phyloP scores from a whole-genome alignment of 2,329 filamentous ascomycete genomes.

The Exophiala spinifera region DNA sequence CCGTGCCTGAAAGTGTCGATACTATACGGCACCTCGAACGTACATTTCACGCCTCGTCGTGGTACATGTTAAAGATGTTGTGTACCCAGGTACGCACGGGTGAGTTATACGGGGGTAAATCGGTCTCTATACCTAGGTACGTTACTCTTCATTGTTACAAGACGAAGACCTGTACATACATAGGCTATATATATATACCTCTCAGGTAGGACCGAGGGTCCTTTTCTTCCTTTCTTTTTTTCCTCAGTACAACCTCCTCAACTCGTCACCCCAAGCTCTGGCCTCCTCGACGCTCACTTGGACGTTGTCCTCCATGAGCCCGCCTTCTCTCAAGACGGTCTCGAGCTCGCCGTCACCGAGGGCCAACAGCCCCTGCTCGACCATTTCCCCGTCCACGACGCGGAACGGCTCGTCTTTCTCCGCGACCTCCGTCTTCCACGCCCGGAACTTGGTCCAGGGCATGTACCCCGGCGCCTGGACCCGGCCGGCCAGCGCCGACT shows the following conservation, averaged over 20 bases:
- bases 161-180: too few species aligned
- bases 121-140: too few species aligned
- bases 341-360: conserved; percentile 58
- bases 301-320: conserved; percentile 15
- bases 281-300: conserved; percentile 25
- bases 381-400: conserved; percentile 88
- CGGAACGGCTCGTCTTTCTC: conserved; percentile 73
- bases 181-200: too few species aligned
- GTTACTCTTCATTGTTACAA: too few species aligned
- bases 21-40: too few species aligned
- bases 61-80: too few species aligned
- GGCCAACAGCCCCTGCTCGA: conserved; percentile 75
- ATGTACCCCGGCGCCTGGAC: conserved; percentile 70
- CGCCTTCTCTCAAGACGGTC: conserved; percentile 47
- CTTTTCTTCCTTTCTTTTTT: too few species aligned
- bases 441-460: conserved; percentile 75
- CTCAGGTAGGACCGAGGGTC: too few species aligned
- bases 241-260: conserved; percentile 28
- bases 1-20: too few species aligned
- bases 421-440: conserved; percentile 70
- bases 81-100: too few species aligned
- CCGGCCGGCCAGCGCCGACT: conserved; percentile 64
- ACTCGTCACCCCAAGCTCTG: conserved; percentile 26
- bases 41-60: too few species aligned
- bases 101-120: too few species aligned